Conservation (phyloP, 805 yeast species). For the Phaffomyces antillensis region DNA sequence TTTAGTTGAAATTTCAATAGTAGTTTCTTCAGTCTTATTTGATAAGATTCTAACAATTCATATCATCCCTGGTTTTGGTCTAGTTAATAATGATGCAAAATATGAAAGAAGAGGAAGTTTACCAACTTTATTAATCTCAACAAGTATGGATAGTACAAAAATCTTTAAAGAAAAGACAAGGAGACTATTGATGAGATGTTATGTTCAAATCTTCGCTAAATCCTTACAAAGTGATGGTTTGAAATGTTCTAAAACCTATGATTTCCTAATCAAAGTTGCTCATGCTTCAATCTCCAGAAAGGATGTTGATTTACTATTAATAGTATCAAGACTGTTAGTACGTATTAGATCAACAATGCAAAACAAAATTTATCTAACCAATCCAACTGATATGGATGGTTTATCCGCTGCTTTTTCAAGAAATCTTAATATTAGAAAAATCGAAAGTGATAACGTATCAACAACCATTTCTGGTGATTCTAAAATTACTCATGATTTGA, state of each 20-base stretch:
- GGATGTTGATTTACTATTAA: constrained; percentile 34
- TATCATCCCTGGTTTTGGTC: constrained; percentile 18
- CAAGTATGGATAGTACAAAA: background rate
- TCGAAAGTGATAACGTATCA: background rate
- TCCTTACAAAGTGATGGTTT: constrained; percentile 20
- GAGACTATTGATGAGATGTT: constrained; percentile 13
- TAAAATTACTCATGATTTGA: constrained; percentile 6
- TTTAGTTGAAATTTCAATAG: constrained; percentile 19
- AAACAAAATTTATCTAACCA: constrained; percentile 39
- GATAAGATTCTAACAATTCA: constrained; percentile 20
- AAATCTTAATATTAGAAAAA: constrained; percentile 28
- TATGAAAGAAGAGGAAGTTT: constrained; percentile 24
- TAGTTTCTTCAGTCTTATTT: constrained; percentile 8
- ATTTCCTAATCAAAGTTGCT: constrained; percentile 25
- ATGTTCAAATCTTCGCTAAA: constrained; percentile 23
- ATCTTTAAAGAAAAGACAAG: constrained; percentile 12
- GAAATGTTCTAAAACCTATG: constrained; percentile 23
- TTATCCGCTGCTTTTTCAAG: constrained; percentile 53
- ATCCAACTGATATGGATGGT: constrained; percentile 59
- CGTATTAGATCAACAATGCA: constrained; percentile 46
- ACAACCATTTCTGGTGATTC: constrained; percentile 10
- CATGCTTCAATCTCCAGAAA: constrained; percentile 29
- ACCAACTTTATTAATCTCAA: constrained; percentile 8
- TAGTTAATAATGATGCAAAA: background rate
- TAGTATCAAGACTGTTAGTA: constrained; percentile 43